These are phyloP conservation scores for Boletus semigastroideus DNA, from an alignment of 1,284 basidiomycete genomes.

Conservation along the genomic window DNA sequence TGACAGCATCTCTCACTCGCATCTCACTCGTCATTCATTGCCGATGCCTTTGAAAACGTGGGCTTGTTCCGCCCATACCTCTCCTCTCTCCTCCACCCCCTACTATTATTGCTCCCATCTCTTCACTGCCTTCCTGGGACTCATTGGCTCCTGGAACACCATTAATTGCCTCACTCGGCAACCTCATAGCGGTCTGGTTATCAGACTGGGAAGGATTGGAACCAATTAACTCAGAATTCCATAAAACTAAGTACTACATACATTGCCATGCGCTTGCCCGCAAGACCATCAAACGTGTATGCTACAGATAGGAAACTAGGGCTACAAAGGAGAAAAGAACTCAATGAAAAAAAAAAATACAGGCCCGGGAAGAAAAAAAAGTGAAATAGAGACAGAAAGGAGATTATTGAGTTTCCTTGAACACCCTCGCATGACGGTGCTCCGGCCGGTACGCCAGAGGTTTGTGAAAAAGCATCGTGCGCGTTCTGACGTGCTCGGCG, in stretches of 20 bases:
- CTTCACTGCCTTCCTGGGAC: too few species aligned
- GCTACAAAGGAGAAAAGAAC: too few species aligned
- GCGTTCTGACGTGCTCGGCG: not conserved
- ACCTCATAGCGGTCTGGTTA: too few species aligned
- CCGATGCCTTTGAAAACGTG: too few species aligned
- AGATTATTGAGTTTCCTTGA: constrained; percentile 32
- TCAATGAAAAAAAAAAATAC: too few species aligned
- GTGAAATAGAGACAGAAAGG: not conserved
- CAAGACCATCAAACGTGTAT: constrained; percentile 3
- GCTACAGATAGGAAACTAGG: constrained; percentile 12
- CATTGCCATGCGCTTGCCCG: not conserved
- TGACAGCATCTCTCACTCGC: too few species aligned
- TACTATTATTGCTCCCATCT: too few species aligned
- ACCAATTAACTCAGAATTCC: not conserved
- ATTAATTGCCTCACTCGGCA: too few species aligned
- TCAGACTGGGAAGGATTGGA: not conserved
- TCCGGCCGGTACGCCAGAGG: not conserved
- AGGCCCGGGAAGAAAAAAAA: constrained; percentile 6
- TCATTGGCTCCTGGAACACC: too few species aligned
- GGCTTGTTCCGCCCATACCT: too few species aligned
- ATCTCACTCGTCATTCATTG: too few species aligned
- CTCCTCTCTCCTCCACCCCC: too few species aligned
- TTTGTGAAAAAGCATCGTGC: not conserved
- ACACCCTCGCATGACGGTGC: constrained; percentile 38
- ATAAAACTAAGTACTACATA: not conserved